Conservation (phyloP, 176 grass and related monocot species). For the Bolboschoenus planiculmis region DNA sequence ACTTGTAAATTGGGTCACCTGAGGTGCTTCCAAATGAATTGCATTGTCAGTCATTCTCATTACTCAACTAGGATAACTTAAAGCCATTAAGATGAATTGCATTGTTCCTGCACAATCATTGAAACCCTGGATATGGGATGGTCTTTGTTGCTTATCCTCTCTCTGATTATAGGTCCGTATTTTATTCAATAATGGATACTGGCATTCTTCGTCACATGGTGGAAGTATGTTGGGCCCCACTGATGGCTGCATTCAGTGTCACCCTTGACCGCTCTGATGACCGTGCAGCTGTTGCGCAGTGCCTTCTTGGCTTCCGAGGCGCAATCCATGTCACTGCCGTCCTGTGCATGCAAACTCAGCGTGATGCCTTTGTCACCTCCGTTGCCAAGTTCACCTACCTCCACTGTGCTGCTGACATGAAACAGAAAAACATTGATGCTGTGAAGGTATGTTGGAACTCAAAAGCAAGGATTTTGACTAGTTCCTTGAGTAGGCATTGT, state of each 20-base stretch:
- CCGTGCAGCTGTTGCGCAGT: slow-evolving; percentile 79
- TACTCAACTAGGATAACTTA: neutral
- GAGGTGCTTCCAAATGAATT: neutral
- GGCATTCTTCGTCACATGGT: slow-evolving; percentile 94
- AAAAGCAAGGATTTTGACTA: neutral
- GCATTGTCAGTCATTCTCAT: neutral
- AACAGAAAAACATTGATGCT: slow-evolving; percentile 95
- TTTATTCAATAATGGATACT: slow-evolving; percentile 78
- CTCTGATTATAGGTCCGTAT: slow-evolving; percentile 63
- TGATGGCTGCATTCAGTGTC: slow-evolving; percentile 98
- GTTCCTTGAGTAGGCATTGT: neutral
- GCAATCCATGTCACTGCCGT: slow-evolving; percentile 80
- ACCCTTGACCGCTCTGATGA: slow-evolving; percentile 82
- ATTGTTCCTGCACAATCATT: slow-evolving; percentile 4
- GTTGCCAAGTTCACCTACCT: slow-evolving; percentile 97
- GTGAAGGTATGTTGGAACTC: slow-evolving; percentile 56
- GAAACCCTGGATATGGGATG: slow-evolving; percentile 12
- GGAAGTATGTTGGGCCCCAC: slow-evolving; percentile 95
- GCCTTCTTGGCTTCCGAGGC: slow-evolving; percentile 79
- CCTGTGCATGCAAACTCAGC: slow-evolving; percentile 93
- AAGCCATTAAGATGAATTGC: neutral
- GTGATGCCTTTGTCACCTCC: slow-evolving; percentile 94
- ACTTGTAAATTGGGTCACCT: neutral
- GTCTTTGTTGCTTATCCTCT: neutral
- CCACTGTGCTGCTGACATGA: slow-evolving; percentile 93